These are phyloP conservation scores for Polytrichum formosum DNA, from an alignment of 225 moss, liverwort and hornwort species.

Conservation along the genomic window DNA sequence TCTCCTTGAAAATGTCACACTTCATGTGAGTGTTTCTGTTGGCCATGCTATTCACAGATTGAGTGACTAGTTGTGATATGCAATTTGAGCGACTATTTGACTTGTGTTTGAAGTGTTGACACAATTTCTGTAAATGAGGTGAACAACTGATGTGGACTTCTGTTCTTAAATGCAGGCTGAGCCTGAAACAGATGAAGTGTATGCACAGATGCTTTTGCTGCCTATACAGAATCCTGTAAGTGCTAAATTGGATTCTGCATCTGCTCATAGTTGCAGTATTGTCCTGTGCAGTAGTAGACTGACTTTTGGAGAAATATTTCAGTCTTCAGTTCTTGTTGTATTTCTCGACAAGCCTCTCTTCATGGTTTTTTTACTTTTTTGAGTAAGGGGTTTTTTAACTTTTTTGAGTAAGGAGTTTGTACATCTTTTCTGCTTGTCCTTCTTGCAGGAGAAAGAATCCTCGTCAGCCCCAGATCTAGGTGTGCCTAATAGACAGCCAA, in stretches of 20 bases:
- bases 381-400: background rate
- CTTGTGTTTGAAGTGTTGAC: background rate
- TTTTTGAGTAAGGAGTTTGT: slow-evolving; percentile 2
- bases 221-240: slow-evolving; percentile 56
- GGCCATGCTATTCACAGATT: background rate
- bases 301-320: background rate
- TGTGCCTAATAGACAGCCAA: slow-evolving; percentile 42
- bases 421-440: slow-evolving; percentile 1
- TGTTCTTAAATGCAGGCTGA: slow-evolving; percentile 39
- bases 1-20: slow-evolving; percentile 61
- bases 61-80: background rate
- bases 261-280: background rate
- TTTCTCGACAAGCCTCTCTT: background rate
- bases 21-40: slow-evolving; percentile 35
- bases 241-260: background rate
- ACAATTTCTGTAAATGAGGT: too few species aligned
- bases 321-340: background rate
- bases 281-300: background rate
- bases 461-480: slow-evolving; percentile 33
- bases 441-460: slow-evolving; percentile 46
- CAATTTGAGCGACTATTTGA: background rate
- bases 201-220: slow-evolving; percentile 56
- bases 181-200: slow-evolving; percentile 58
- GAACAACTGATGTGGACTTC: slow-evolving; percentile 4
- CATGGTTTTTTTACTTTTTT: background rate